phyloP scores from a whole-genome alignment of 2,329 filamentous ascomycete genomes.

The Neonectria faginata region DNA sequence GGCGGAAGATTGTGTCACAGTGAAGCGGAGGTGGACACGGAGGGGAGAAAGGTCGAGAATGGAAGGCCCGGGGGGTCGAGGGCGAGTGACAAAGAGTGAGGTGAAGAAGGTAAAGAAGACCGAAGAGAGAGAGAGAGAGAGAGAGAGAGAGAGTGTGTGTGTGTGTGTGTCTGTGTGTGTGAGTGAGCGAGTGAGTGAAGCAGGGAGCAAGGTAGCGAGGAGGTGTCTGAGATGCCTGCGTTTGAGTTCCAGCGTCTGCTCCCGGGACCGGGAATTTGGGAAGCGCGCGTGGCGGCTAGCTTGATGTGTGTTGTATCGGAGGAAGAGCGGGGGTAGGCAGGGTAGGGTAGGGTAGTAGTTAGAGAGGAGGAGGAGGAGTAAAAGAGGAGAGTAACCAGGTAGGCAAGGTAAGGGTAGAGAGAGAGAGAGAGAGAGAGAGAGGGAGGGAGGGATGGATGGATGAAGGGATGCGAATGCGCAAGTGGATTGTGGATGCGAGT shows the following conservation, averaged over 20 bases:
- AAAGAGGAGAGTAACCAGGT: not conserved
- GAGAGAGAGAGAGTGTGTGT: not conserved
- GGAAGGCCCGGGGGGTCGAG: constrained; percentile 1
- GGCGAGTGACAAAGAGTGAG: not conserved
- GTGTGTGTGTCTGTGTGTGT: no score
- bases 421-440: no score
- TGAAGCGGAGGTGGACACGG: constrained; percentile 13
- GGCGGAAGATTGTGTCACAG: constrained; percentile 15
- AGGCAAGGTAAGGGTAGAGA: no score
- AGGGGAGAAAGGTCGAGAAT: constrained; percentile 7
- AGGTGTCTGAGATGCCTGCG: constrained; percentile 41
- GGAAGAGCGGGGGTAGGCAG: constrained; percentile 27
- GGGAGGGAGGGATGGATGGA: not conserved
- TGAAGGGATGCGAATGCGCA: not conserved
- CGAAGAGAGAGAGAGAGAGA: not conserved
- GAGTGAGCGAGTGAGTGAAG: no score
- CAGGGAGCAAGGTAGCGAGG: constrained; percentile 14
- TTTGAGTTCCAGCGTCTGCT: constrained; percentile 43
- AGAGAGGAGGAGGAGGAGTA: constrained; percentile 32
- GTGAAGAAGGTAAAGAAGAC: not conserved
- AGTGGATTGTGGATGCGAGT: not conserved
- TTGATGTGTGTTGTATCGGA: constrained; percentile 28
- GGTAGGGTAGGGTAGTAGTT: not conserved
- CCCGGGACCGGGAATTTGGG: constrained; percentile 43
- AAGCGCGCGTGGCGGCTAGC: constrained; percentile 44